Base-by-base conservation (phyloP, 1,284 basidiomycete species). In the Neonothopanus nambi region DNA sequence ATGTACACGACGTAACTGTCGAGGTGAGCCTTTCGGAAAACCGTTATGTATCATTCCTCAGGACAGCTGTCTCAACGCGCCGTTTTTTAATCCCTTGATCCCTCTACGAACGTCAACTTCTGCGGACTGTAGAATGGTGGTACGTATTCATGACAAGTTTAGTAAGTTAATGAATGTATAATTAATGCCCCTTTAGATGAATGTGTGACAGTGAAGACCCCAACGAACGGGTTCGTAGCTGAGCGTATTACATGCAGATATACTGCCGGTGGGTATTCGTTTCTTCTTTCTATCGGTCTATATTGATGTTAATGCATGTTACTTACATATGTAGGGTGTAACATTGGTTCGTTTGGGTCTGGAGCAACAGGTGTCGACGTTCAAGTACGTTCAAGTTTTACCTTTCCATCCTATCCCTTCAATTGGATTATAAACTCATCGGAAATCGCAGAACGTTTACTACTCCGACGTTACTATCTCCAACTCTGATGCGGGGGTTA, bases 191-290 rank as follows among this genome's bases (percentile, higher is more conserved):
- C n/a, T n/a, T n/a, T n/a, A 37, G 45, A 50, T 18, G 23, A 60
- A 43, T 60, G 59, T 33, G 62, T 63, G 17, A 63, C 61, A 2
- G 62, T 63, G 37, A 63, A 63, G 40, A 61, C 61, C 2, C 62
- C 62, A 6, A 63, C 62, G 6, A 62, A 63, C 35, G 62, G 62
- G 3, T 62, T 63, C 40, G 45, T 59, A 20, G 62, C 56, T 12
- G 59, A 60, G 33, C 30, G 50, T 7, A 62, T 63, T 20, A 56
- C 48, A 7, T 63, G 61, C 55, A 58, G 39, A 20, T 61, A 43
- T 18, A 60, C 59, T 38, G 61, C 61, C 12, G 49, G 49, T 42
- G 21, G 21, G 37, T 11, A 12, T 7, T n/a, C n/a, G n/a, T n/a
- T n/a, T n/a, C n/a, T n/a, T n/a, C n/a, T n/a, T n/a, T n/a, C n/a